Evolutionary conservation across 805 yeast genomes (phyloP).

Genomic region (Blastobotrys muscicola): DNA sequence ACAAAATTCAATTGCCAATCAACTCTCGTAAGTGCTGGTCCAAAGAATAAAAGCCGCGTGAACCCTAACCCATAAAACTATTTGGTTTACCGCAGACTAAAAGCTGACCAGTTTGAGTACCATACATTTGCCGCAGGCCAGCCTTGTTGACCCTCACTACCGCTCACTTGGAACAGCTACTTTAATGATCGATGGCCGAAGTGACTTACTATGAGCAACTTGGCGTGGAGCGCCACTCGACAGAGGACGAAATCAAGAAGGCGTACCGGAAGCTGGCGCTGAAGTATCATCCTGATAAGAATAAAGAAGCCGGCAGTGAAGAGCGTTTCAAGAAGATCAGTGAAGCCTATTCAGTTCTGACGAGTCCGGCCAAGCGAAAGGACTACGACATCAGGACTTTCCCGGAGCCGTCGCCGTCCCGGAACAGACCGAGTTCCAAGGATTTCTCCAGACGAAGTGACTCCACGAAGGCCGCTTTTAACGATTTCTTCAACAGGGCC

Average conservation of each 20-base stretch:
- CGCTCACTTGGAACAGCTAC: no score
- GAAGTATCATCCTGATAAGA: slow-evolving; percentile 40
- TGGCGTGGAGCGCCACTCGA: slow-evolving; percentile 19
- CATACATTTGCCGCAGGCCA: no score
- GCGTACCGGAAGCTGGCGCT: slow-evolving; percentile 34
- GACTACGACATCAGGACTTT: slow-evolving; percentile 22
- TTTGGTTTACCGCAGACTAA: no score
- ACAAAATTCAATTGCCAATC: no score
- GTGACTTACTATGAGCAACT: slow-evolving; percentile 24
- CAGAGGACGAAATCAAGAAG: slow-evolving; percentile 24
- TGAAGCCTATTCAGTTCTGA: slow-evolving; percentile 28
- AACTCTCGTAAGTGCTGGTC: no score
- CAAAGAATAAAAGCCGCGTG: no score
- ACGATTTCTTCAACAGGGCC: no score
- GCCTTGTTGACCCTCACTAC: no score
- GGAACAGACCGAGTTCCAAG: not conserved
- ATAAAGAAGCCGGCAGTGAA: slow-evolving; percentile 13
- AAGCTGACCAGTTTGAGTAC: no score
- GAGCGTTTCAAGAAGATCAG: slow-evolving; percentile 28
- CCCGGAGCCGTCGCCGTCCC: not conserved
- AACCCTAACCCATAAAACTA: no score
- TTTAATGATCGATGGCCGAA: slow-evolving; percentile 1
- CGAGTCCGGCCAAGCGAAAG: slow-evolving; percentile 21
- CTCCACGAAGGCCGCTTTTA: no score
- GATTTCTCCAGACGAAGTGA: no score